Percentiles rank a stretch among this genome's conserved stretches.
Evolutionary conservation across 2,329 filamentous ascomycete species (phyloP).

Genomic region (Aureobasidium lini): DNA sequence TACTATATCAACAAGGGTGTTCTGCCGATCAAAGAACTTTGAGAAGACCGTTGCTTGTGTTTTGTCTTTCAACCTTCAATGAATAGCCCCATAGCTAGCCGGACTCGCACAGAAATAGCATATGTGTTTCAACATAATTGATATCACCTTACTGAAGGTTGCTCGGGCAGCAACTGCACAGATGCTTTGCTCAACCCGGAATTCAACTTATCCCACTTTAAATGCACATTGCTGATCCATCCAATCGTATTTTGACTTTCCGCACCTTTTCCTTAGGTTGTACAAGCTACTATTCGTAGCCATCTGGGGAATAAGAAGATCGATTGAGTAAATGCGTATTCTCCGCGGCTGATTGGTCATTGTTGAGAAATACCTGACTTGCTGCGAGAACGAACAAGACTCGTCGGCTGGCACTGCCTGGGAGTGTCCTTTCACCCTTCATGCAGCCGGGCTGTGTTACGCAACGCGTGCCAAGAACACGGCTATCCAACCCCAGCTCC

Average conservation of each 20-base stretch:
- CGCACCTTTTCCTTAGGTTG: slow-evolving; percentile 6
- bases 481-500: too few species aligned
- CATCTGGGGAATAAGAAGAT: neutral
- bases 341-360: slow-evolving; percentile 2
- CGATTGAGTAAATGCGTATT: neutral
- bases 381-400: neutral
- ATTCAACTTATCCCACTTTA: neutral
- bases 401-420: neutral
- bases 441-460: neutral
- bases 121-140: neutral
- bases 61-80: too few species aligned
- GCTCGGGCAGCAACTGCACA: slow-evolving; percentile 4
- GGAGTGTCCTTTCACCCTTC: neutral
- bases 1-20: neutral
- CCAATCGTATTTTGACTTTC: slow-evolving; percentile 5
- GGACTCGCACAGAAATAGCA: neutral
- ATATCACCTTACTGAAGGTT: slow-evolving; percentile 5
- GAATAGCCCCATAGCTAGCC: neutral
- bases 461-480: neutral
- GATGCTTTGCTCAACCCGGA: slow-evolving; percentile 3
- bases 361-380: neutral
- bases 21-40: slow-evolving; percentile 4
- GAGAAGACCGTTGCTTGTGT: neutral
- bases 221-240: neutral
- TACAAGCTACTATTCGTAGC: neutral